Conservation (phyloP, 805 yeast genomes). For the Yamadazyma akitaensis region DNA sequence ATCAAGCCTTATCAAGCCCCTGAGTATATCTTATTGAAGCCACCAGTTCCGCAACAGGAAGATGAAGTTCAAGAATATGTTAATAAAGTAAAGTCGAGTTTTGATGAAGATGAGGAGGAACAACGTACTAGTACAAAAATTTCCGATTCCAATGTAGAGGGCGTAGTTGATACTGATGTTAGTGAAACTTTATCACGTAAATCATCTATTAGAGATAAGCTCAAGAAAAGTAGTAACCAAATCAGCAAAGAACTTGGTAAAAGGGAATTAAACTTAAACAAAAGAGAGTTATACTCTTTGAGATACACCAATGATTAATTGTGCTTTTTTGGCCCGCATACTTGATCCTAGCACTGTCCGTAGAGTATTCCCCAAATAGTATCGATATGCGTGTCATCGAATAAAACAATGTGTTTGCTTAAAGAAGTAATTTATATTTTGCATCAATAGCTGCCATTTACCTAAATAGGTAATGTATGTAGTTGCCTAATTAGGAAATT, state of each 20-base stretch:
- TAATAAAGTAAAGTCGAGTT: neutral
- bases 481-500: neutral
- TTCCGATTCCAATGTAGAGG: too few relatives aligned
- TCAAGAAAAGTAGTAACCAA: slow-evolving; percentile 1
- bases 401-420: neutral
- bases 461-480: neutral
- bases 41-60: neutral
- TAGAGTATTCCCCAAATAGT: neutral
- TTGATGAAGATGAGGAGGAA: neutral
- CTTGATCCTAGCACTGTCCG: neutral
- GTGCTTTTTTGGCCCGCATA: neutral
- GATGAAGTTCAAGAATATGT: neutral
- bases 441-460: neutral
- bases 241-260: neutral
- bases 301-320: neutral
- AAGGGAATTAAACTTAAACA: neutral
- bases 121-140: too few relatives aligned
- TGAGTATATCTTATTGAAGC: slow-evolving; percentile 10
- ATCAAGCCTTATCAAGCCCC: slow-evolving; percentile 16
- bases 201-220: slow-evolving; percentile 7
- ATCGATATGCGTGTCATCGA: too few relatives aligned
- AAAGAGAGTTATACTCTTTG: neutral
- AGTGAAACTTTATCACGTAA: neutral
- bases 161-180: neutral
- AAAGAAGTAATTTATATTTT: neutral